phyloP scores from a whole-genome alignment of 306 rosid genomes.

The Purshia tridentata region DNA sequence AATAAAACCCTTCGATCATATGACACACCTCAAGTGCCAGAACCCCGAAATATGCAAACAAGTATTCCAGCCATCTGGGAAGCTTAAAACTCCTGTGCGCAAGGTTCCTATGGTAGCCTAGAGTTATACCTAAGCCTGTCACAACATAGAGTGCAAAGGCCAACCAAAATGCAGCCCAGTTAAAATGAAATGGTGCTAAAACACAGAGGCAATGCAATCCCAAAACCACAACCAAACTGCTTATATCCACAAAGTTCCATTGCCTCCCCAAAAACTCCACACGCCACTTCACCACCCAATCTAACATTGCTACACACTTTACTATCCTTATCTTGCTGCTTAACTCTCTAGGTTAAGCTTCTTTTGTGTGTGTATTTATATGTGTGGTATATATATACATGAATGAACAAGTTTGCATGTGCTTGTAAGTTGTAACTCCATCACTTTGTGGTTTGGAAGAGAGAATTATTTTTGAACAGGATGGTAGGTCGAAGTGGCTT shows the following conservation, averaged over 20 bases:
- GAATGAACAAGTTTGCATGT: too few species aligned
- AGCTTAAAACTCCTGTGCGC: slow-evolving; percentile 86
- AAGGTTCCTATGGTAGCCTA: slow-evolving; percentile 72
- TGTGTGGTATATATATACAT: too few species aligned
- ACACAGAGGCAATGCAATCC: slow-evolving; percentile 55
- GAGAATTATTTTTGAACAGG: too few species aligned
- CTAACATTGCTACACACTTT: not conserved
- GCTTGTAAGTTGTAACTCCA: too few species aligned
- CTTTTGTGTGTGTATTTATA: too few species aligned
- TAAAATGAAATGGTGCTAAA: slow-evolving; percentile 72
- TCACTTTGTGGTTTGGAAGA: too few species aligned
- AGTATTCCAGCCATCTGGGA: slow-evolving; percentile 84
- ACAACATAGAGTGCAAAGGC: slow-evolving; percentile 57
- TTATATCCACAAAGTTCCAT: slow-evolving; percentile 64
- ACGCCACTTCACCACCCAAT: slow-evolving; percentile 4
- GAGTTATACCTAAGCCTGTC: slow-evolving; percentile 76
- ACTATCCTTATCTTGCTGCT: too few species aligned
- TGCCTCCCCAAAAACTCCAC: slow-evolving; percentile 41
- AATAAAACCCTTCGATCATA: too few species aligned
- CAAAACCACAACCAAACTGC: slow-evolving; percentile 50
- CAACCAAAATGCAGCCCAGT: slow-evolving; percentile 60
- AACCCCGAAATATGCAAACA: slow-evolving; percentile 72
- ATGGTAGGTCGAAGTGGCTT: too few species aligned
- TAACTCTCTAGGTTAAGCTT: too few species aligned
- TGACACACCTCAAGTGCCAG: slow-evolving; percentile 88